Percentiles rank a stretch among this genome's conserved stretches.
Evolutionary conservation across 169 alveolate genomes (phyloP).

Genomic region (Plasmodium chabaudi): DNA sequence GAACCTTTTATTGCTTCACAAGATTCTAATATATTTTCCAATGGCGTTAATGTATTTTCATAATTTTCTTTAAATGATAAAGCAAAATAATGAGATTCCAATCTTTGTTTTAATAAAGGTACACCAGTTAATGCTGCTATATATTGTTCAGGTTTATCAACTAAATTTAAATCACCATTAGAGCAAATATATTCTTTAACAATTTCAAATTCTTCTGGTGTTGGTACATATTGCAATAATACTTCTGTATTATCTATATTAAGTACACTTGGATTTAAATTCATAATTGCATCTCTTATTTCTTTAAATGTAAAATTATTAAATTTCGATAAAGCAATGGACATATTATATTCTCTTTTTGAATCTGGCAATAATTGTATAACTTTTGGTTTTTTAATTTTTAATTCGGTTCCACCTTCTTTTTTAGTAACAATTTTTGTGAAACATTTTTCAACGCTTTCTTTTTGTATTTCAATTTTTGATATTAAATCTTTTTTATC

Average conservation of each 20-base stretch:
- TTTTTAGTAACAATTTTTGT: constrained; percentile 80
- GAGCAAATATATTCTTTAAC: constrained; percentile 89
- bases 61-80: constrained; percentile 88
- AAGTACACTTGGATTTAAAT: constrained; percentile 87
- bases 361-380: constrained; percentile 91
- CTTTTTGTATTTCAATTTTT: constrained; percentile 85
- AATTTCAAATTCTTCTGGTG: constrained; percentile 89
- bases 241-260: constrained; percentile 91
- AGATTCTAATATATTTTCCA: constrained; percentile 84
- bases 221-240: constrained; percentile 88
- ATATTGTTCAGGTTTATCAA: constrained; percentile 93
- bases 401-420: constrained; percentile 20
- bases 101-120: constrained; percentile 89
- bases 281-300: constrained; percentile 90
- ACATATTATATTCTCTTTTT: constrained; percentile 93
- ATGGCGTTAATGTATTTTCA: constrained; percentile 86
- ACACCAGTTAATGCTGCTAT: constrained; percentile 91
- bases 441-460: constrained; percentile 84
- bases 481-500: constrained; percentile 85
- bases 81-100: constrained; percentile 89
- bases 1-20: constrained; percentile 87
- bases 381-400: constrained; percentile 76
- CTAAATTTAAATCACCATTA: constrained; percentile 90
- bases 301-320: constrained; percentile 91
- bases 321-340: constrained; percentile 92